Evolutionary conservation across 108 stramenopile genomes (phyloP).

Genomic region (Seminavis robusta): DNA sequence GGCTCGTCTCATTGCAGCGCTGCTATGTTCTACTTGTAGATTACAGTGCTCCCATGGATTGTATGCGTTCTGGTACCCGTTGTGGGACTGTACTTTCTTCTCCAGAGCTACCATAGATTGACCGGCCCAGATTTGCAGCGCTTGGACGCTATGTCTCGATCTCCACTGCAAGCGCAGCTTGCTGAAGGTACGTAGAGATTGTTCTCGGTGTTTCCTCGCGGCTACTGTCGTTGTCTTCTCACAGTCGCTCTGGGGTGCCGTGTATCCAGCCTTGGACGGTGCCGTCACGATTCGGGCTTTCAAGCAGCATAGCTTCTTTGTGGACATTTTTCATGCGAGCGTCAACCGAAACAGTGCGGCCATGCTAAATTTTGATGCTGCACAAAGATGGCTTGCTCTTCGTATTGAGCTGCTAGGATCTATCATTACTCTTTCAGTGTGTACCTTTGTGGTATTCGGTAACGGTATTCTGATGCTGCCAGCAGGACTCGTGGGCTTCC

Average conservation of each 20-base stretch:
- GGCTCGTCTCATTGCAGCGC: too few relatives aligned
- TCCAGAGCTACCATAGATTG: slow-evolving; percentile 57
- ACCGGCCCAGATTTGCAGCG: slow-evolving; percentile 74
- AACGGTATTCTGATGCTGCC: slow-evolving; percentile 78
- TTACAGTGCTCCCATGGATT: slow-evolving; percentile 69
- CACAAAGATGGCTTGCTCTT: slow-evolving; percentile 96
- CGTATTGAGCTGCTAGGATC: slow-evolving; percentile 88
- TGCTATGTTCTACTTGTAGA: too few relatives aligned
- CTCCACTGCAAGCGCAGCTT: slow-evolving; percentile 72
- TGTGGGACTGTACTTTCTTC: slow-evolving; percentile 37
- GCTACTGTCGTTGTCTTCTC: too few relatives aligned
- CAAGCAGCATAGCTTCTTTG: slow-evolving; percentile 45
- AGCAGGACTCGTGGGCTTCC: slow-evolving; percentile 67
- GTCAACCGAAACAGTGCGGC: slow-evolving; percentile 51
- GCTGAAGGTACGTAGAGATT: slow-evolving; percentile 46
- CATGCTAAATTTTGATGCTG: slow-evolving; percentile 70
- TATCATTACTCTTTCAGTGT: slow-evolving; percentile 58
- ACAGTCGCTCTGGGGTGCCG: too few relatives aligned
- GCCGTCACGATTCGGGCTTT: slow-evolving; percentile 66
- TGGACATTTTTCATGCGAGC: slow-evolving; percentile 30
- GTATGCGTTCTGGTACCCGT: slow-evolving; percentile 47
- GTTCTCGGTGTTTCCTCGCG: too few relatives aligned
- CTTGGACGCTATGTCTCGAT: slow-evolving; percentile 62
- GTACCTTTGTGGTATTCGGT: slow-evolving; percentile 82
- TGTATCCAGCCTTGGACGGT: slow-evolving; percentile 69